Evolutionary conservation across 495 filamentous ascomycete species (phyloP), one percentile per base, ranked within the genome.

Genomic region (Aspergillus homomorphus): DNA sequence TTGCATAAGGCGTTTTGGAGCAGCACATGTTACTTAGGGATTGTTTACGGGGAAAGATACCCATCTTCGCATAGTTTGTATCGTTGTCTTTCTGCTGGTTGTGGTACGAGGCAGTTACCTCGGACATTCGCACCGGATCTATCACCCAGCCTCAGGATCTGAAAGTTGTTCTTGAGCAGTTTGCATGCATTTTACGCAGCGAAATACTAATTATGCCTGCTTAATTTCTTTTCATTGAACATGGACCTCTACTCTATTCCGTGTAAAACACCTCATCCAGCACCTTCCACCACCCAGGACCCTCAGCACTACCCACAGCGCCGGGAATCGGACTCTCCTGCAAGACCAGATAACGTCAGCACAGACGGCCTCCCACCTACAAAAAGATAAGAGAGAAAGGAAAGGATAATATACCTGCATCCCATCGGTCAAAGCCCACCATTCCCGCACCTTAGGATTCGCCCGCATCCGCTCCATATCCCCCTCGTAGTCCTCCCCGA

Each of bases 381-480:
- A 12, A 21, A 26, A 18, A n/a, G 16, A 20, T 22, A 50, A 20
- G 22, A 42, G 33, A 33, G 15, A 51, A 18, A 54, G 28, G 42
- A 33, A 42, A 56, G 24, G 8, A 43, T 18, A 20, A 73, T 71
- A 77, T 65, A 74, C 82, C 72, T 91, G 88, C 74, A 85, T 87
- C 16, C 75, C 73, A 72, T 91, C 88, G 20, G 89, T 91, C 82
- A 91, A 85, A 28, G 74, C 75, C 88, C 89, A 91, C 89, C 88
- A 91, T 67, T 89, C 85, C 44, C 82, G 79, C 19, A 91, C 85
- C 60, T 87, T 88, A 1, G 82, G 79, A 63, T 89, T 87, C 21
- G 79, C 81, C 6, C 76, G 71, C 88, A 90, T 91, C 51, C 74
- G 75, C 71, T 80, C 76, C 88, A 91, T 91, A 72, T 90, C 88